These are phyloP conservation scores for Cladosporium phlei DNA, from an alignment of 2,329 filamentous ascomycete genomes.

Conservation along the genomic window DNA sequence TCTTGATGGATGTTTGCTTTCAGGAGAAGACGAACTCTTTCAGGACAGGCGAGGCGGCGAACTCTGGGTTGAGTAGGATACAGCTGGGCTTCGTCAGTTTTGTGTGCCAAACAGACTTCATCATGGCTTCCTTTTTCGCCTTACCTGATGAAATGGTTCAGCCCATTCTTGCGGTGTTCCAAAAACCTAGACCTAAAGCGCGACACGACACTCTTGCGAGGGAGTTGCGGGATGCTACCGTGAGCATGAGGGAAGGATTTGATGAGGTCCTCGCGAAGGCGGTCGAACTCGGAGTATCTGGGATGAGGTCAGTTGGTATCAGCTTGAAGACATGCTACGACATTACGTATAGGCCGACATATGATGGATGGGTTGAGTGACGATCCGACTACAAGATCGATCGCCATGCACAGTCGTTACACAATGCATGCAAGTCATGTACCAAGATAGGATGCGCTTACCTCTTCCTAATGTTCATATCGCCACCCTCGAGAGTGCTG, in stretches of 20 bases:
- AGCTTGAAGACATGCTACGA: too few species aligned
- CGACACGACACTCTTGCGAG: constrained; percentile 83
- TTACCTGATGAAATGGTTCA: constrained; percentile 92
- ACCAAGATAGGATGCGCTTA: constrained; percentile 23
- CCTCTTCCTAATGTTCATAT: constrained; percentile 46
- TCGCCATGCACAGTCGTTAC: too few species aligned
- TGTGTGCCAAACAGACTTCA: too few species aligned
- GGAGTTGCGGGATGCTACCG: constrained; percentile 80
- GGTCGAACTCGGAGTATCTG: constrained; percentile 90
- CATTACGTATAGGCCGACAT: too few species aligned
- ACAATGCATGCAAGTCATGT: constrained; percentile 2
- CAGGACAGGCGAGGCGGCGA: constrained; percentile 81
- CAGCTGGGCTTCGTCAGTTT: too few species aligned
- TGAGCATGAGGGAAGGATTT: constrained; percentile 78
- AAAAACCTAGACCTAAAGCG: constrained; percentile 78
- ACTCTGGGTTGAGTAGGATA: constrained; percentile 87
- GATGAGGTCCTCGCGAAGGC: constrained; percentile 67
- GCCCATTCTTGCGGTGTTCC: constrained; percentile 72
- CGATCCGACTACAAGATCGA: too few species aligned
- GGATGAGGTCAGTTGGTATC: too few species aligned
- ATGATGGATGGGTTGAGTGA: too few species aligned
- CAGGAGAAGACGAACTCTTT: constrained; percentile 76
- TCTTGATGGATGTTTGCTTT: too few species aligned
- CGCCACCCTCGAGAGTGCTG: constrained; percentile 66
- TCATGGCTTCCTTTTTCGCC: too few species aligned